These are phyloP conservation scores for Mediolabrus comicus DNA, from an alignment of 108 stramenopile species.

Conservation along the genomic window DNA sequence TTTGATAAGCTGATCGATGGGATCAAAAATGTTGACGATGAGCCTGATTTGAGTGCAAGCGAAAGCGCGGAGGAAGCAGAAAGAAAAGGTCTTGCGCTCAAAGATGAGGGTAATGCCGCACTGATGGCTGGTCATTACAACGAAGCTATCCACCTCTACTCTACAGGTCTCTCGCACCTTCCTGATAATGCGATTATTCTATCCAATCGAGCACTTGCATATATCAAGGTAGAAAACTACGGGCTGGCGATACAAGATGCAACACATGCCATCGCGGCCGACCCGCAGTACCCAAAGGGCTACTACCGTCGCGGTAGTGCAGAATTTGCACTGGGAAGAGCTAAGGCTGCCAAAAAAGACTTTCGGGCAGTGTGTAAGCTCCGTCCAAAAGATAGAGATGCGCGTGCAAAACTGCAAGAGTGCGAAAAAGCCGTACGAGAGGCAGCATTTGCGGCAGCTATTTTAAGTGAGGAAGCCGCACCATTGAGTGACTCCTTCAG, in stretches of 20 bases:
- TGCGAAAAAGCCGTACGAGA: constrained; percentile 92
- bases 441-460: constrained; percentile 91
- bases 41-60: constrained; percentile 29
- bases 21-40: constrained; percentile 41
- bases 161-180: constrained; percentile 65
- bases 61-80: constrained; percentile 32
- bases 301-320: constrained; percentile 98
- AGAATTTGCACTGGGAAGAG: constrained; percentile 92
- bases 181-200: constrained; percentile 84
- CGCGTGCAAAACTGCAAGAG: constrained; percentile 75
- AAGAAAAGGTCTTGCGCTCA: constrained; percentile 57
- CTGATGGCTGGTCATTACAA: constrained; percentile 67
- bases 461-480: constrained; percentile 78
- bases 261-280: constrained; percentile 82
- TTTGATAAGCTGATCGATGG: constrained; percentile 18
- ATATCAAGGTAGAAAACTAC: constrained; percentile 95
- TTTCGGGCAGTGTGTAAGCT: constrained; percentile 80
- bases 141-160: constrained; percentile 79
- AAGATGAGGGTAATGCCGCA: constrained; percentile 73
- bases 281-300: constrained; percentile 92
- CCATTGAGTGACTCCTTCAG: constrained; percentile 77
- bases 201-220: constrained; percentile 93
- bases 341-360: constrained; percentile 93
- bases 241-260: constrained; percentile 95
- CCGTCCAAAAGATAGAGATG: constrained; percentile 87